A percentile compares a stretch with the other conserved stretches of the same genome.
Evolutionary conservation across 2,329 filamentous ascomycete species (phyloP).

Genomic region (Periconia sp.): DNA sequence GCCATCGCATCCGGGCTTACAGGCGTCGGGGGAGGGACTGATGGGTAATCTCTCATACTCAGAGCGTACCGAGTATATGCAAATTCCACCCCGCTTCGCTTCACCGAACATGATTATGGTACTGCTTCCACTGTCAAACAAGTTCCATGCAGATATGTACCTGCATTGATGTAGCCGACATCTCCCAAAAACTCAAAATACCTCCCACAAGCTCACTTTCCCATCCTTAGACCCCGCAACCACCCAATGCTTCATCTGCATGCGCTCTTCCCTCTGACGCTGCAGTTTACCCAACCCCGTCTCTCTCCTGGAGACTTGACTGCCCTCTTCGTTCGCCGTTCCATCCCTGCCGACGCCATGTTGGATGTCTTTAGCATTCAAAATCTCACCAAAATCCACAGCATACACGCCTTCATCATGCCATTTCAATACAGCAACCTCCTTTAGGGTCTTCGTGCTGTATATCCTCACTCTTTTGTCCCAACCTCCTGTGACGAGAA

Average conservation of each 20-base stretch:
- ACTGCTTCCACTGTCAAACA: no score
- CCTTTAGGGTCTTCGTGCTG: conserved; percentile 75
- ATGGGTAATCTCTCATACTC: no score
- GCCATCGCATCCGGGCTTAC: no score
- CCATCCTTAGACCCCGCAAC: conserved; percentile 92
- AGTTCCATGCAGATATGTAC: no score
- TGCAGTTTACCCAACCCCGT: conserved; percentile 27
- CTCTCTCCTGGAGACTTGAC: conserved; percentile 6
- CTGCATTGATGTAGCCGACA: no score
- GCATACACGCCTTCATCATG: conserved; percentile 87
- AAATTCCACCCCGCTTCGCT: no score
- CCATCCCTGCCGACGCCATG: neutral
- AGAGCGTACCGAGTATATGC: no score
- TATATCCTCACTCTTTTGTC: conserved; percentile 82
- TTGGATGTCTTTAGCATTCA: conserved; percentile 13
- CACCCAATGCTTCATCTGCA: conserved; percentile 79
- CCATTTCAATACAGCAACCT: conserved; percentile 92
- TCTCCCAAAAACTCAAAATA: conserved; percentile 60
- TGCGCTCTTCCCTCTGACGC: conserved; percentile 51
- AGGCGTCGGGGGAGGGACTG: no score
- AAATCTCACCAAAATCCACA: conserved; percentile 65
- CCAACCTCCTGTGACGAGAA: conserved; percentile 93
- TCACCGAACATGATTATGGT: no score
- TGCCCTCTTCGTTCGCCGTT: neutral
- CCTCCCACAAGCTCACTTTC: conserved; percentile 92